These are phyloP conservation scores for Adansonia gregorii DNA, from an alignment of 441 rosid genomes.

Conservation along the genomic window DNA sequence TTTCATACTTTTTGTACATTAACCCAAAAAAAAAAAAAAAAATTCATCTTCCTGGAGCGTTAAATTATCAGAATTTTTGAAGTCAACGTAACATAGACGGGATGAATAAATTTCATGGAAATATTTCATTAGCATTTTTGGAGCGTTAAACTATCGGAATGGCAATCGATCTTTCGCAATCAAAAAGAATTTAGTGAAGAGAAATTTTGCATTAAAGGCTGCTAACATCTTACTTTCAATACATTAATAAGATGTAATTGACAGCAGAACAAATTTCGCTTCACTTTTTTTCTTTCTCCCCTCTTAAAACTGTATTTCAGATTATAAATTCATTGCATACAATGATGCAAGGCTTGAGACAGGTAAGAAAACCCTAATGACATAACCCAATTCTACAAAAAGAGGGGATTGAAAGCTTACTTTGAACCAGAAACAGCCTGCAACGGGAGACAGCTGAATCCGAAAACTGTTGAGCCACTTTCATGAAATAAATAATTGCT, in stretches of 20 bases:
- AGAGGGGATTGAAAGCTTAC: conserved; percentile 23
- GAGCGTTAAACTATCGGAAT: background rate
- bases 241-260: conserved; percentile 30
- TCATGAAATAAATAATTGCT: conserved; percentile 34
- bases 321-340: conserved; percentile 26
- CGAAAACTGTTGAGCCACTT: conserved; percentile 30
- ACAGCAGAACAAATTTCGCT: conserved; percentile 17
- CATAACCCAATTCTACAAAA: conserved; percentile 21
- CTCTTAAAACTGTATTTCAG: conserved; percentile 23
- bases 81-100: no score
- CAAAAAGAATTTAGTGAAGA: background rate
- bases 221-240: conserved; percentile 29
- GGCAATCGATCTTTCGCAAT: background rate
- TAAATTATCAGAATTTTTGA: no score
- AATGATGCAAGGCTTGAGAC: conserved; percentile 16
- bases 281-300: background rate
- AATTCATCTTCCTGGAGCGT: no score
- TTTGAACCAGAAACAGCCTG: conserved; percentile 10
- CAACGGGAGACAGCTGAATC: conserved; percentile 37
- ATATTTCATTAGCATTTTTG: background rate
- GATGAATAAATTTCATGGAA: background rate
- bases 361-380: conserved; percentile 16
- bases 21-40: no score
- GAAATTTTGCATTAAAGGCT: conserved; percentile 37
- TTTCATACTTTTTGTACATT: no score